Percentiles rank a stretch among this genome's conserved stretches.
phyloP scores from a whole-genome alignment of 108 stramenopile genomes.

The Nannochloropsis oceanica region DNA sequence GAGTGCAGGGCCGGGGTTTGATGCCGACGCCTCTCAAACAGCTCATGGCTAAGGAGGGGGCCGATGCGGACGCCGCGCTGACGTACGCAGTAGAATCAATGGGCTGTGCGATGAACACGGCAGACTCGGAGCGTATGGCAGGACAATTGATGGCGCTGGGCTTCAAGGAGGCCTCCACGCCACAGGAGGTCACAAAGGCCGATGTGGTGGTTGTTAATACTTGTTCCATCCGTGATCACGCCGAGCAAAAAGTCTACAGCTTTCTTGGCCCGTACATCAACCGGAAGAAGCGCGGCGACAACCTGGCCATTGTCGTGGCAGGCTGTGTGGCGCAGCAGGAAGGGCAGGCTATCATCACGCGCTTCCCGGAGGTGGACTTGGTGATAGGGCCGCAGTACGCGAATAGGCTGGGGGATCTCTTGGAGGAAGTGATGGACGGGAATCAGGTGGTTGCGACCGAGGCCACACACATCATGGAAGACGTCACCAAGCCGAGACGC shows the following conservation, averaged over 20 bases:
- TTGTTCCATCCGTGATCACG: constrained; percentile 89
- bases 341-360: constrained; percentile 63
- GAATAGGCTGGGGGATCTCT: constrained; percentile 77
- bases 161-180: neutral
- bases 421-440: constrained; percentile 68
- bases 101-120: constrained; percentile 96
- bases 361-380: constrained; percentile 78
- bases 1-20: neutral
- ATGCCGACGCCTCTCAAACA: neutral
- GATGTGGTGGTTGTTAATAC: constrained; percentile 89
- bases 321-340: constrained; percentile 96
- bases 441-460: constrained; percentile 84
- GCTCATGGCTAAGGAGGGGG: neutral
- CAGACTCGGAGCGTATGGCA: constrained; percentile 88
- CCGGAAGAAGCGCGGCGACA: constrained; percentile 53
- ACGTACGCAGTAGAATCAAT: constrained; percentile 52
- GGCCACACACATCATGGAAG: constrained; percentile 83
- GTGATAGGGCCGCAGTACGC: constrained; percentile 83
- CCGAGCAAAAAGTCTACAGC: constrained; percentile 78
- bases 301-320: constrained; percentile 74
- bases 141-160: constrained; percentile 74
- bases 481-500: constrained; percentile 71
- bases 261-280: constrained; percentile 31
- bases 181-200: constrained; percentile 15
- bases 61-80: neutral